Conservation (phyloP, 306 rosid genomes). For the Vachellia collinsii region DNA sequence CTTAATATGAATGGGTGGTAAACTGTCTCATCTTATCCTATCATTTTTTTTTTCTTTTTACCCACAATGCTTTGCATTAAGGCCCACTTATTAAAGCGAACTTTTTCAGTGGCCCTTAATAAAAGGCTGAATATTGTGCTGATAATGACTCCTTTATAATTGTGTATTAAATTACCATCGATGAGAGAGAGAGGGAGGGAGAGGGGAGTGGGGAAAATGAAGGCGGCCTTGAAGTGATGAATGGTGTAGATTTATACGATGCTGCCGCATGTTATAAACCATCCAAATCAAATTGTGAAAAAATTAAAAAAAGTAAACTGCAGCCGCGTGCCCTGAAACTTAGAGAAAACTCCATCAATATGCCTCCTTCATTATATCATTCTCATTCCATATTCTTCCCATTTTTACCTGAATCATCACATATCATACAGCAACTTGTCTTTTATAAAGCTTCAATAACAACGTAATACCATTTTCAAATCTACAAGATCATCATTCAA, state of each 20-base stretch:
- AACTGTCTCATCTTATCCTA: not conserved
- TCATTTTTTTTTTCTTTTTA: not conserved
- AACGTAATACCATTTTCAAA: too few species aligned
- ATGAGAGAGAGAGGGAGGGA: too few species aligned
- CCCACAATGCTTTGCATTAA: not conserved
- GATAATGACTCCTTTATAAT: not conserved
- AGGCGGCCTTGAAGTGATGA: not conserved
- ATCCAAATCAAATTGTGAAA: not conserved
- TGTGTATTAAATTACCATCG: too few species aligned
- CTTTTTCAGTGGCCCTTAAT: not conserved
- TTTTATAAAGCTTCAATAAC: too few species aligned
- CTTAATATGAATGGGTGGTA: not conserved
- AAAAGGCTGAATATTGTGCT: not conserved
- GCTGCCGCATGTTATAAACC: slow-evolving; percentile 26
- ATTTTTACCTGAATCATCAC: too few species aligned
- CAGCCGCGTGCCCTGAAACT: slow-evolving; percentile 55
- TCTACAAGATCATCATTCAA: not conserved
- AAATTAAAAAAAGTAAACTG: slow-evolving; percentile 17
- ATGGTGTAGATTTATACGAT: not conserved
- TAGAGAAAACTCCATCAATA: slow-evolving; percentile 36
- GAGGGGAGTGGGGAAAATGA: too few species aligned
- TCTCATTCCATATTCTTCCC: not conserved
- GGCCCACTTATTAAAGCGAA: slow-evolving; percentile 13
- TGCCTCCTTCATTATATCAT: not conserved
- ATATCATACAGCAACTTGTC: too few species aligned